A percentile compares a stretch with the other conserved stretches of the same genome.
Evolutionary conservation across 495 filamentous ascomycete species (phyloP).

Genomic region (Evernia prunastri): DNA sequence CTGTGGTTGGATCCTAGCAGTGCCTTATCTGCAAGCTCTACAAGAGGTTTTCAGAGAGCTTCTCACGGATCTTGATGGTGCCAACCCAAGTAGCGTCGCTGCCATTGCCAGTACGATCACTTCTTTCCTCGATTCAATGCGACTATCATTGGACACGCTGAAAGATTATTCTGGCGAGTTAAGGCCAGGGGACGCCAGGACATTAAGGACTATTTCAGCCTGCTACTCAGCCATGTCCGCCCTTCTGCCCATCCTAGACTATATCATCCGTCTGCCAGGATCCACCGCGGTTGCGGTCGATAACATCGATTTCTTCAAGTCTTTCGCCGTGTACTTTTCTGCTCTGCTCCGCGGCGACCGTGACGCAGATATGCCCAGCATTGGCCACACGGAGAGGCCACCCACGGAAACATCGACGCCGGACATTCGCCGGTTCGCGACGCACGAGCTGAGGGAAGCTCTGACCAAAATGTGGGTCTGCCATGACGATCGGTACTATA

Average conservation of each 20-base stretch:
- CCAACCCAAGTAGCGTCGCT: conserved; percentile 36
- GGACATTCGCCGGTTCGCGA: conserved; percentile 28
- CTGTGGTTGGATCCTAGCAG: conserved; percentile 53
- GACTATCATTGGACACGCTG: conserved; percentile 33
- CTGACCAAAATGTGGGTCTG: conserved; percentile 33
- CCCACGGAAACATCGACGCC: neutral
- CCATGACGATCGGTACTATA: conserved; percentile 31
- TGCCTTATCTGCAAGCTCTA: conserved; percentile 50
- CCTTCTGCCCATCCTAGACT: conserved; percentile 46
- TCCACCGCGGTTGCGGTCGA: conserved; percentile 23
- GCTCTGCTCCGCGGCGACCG: conserved; percentile 19
- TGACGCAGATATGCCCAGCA: neutral
- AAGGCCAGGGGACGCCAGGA: conserved; percentile 32
- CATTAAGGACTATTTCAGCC: conserved; percentile 35
- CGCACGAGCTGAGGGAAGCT: conserved; percentile 28
- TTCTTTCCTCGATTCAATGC: conserved; percentile 39
- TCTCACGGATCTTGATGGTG: conserved; percentile 44
- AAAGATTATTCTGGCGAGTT: conserved; percentile 32
- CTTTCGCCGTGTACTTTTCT: conserved; percentile 32
- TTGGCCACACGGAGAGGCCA: neutral
- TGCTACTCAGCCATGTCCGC: conserved; percentile 44
- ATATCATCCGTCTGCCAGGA: conserved; percentile 39
- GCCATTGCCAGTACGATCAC: conserved; percentile 42
- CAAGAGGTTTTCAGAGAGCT: conserved; percentile 41
- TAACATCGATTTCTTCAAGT: conserved; percentile 33